These are phyloP conservation scores for Sicyos baderoa DNA, from an alignment of 306 rosid genomes.

Conservation along the genomic window DNA sequence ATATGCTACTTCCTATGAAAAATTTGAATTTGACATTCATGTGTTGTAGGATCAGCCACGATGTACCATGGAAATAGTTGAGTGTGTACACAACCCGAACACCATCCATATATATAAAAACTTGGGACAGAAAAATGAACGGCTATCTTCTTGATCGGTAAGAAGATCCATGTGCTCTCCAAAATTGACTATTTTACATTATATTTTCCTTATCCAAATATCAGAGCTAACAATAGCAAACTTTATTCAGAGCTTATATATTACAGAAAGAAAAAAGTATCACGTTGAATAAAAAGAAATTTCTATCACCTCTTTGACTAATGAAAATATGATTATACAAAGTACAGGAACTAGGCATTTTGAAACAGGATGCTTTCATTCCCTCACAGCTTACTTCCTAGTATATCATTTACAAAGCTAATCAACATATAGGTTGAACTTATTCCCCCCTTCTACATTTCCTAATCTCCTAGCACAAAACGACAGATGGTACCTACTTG, in stretches of 20 bases:
- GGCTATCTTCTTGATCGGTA: no score
- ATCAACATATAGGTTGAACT: not conserved
- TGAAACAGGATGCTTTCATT: constrained; percentile 13
- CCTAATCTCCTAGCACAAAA: not conserved
- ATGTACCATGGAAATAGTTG: no score
- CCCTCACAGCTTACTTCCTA: constrained; percentile 6
- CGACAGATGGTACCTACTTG: not conserved
- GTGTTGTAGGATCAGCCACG: no score
- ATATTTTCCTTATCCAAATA: not conserved
- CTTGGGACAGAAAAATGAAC: no score
- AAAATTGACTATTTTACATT: not conserved
- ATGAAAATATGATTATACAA: not conserved
- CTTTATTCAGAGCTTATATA: not conserved
- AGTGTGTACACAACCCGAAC: no score
- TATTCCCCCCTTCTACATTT: not conserved
- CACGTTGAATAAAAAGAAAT: not conserved
- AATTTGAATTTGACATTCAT: no score
- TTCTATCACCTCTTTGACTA: constrained; percentile 12
- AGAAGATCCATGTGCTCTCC: no score
- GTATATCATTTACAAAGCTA: constrained; percentile 9
- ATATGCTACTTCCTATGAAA: no score
- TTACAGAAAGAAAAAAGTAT: not conserved
- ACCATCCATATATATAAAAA: no score
- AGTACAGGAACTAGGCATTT: not conserved
- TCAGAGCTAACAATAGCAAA: not conserved